These are phyloP conservation scores for Pilatotrama ljubarskyi DNA, from an alignment of 768 basidiomycete species.

Conservation along the genomic window DNA sequence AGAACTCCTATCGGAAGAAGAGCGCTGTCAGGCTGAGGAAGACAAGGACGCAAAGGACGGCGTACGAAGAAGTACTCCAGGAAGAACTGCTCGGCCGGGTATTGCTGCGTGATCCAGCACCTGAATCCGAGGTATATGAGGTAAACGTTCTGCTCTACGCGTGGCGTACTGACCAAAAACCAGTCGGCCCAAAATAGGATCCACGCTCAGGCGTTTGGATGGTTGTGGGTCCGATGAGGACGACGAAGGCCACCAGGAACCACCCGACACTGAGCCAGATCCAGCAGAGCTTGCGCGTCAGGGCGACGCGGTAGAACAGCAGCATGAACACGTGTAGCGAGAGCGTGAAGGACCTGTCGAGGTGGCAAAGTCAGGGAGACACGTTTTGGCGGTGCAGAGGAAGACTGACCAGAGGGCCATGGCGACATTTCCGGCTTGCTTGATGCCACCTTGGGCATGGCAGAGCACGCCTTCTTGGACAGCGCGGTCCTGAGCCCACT, in stretches of 20 bases:
- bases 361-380: slow-evolving; percentile 2
- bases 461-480: slow-evolving; percentile 31
- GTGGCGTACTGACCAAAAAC: slow-evolving; percentile 36
- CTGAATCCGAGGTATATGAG: slow-evolving; percentile 12
- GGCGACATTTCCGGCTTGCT: slow-evolving; percentile 46
- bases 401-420: slow-evolving; percentile 41
- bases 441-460: slow-evolving; percentile 37
- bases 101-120: slow-evolving; percentile 48
- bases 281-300: slow-evolving; percentile 23
- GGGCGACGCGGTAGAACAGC: slow-evolving; percentile 35
- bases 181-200: slow-evolving; percentile 47
- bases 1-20: slow-evolving; percentile 31
- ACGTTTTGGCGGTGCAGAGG: slow-evolving; percentile 18
- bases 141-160: not conserved
- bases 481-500: slow-evolving; percentile 31
- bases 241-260: slow-evolving; percentile 35
- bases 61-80: slow-evolving; percentile 48
- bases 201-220: slow-evolving; percentile 37
- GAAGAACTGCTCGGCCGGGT: slow-evolving; percentile 39
- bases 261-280: slow-evolving; percentile 37
- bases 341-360: slow-evolving; percentile 33
- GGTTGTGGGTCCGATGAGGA: slow-evolving; percentile 39
- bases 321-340: slow-evolving; percentile 38
- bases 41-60: slow-evolving; percentile 4
- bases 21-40: not conserved